phyloP scores from a whole-genome alignment of 2,329 filamentous ascomycete genomes.

The Zymoseptoria ardabiliae region DNA sequence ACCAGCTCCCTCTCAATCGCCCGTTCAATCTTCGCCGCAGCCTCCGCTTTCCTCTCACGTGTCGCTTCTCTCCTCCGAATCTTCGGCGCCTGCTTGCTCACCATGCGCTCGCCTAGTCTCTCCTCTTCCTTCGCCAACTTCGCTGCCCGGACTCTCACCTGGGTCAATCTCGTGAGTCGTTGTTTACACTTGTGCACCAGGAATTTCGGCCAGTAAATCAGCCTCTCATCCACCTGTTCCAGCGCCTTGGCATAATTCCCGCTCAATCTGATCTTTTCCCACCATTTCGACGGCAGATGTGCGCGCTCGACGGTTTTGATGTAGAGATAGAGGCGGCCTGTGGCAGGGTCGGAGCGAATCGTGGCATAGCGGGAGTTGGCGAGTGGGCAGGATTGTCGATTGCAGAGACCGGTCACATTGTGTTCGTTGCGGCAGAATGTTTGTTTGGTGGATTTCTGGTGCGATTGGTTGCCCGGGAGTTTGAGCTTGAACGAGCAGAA shows the following conservation, averaged over 20 bases:
- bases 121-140: slow-evolving; percentile 83
- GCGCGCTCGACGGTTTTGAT: slow-evolving; percentile 91
- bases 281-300: slow-evolving; percentile 83
- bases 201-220: slow-evolving; percentile 94
- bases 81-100: slow-evolving; percentile 87
- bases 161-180: slow-evolving; percentile 80
- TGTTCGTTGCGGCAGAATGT: slow-evolving; percentile 87
- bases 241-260: slow-evolving; percentile 87
- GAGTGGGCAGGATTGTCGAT: slow-evolving; percentile 80
- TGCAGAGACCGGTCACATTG: slow-evolving; percentile 57
- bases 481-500: slow-evolving; percentile 95
- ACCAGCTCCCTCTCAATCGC: slow-evolving; percentile 94
- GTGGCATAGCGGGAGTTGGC: slow-evolving; percentile 92
- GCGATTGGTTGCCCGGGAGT: slow-evolving; percentile 31
- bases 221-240: slow-evolving; percentile 72
- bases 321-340: slow-evolving; percentile 83
- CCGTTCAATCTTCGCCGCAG: slow-evolving; percentile 82
- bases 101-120: slow-evolving; percentile 76
- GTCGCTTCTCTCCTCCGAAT: slow-evolving; percentile 50
- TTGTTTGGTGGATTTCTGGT: slow-evolving; percentile 67
- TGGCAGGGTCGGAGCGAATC: slow-evolving; percentile 71
- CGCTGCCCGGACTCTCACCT: slow-evolving; percentile 73
- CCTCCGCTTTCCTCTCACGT: slow-evolving; percentile 43
- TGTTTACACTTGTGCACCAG: slow-evolving; percentile 94
- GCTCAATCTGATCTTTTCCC: slow-evolving; percentile 86